Base-by-base conservation (phyloP, 495 filamentous ascomycete species). In the Neurospora sp. region DNA sequence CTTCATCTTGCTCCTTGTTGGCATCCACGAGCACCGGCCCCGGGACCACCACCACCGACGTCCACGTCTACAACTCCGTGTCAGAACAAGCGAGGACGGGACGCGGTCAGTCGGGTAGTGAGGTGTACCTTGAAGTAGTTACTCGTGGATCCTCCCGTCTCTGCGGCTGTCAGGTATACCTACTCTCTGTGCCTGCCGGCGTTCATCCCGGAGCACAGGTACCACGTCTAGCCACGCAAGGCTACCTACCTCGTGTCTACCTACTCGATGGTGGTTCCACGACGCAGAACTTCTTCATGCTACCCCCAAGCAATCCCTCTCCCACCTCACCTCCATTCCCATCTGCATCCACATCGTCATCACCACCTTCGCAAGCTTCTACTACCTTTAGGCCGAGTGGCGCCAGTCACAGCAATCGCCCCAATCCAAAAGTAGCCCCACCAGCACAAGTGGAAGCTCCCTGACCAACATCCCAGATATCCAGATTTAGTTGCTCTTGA, bases 401-500 rank as follows among this genome's bases (percentile, higher is more conserved):
- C 78, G 87, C 88, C 74, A 86, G 82, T 79, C 90, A 91, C 84
- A 92, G 91, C 80, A 91, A 35, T 66, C 54, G 27, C 54, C 54
- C 54, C 54, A 35, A 35, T 9, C 23, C 54, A 35, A 85, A 75
- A 90, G 83, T 83, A 92, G 83, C 78, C 92, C 92, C 70, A 83
- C 85, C 76, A 84, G 84, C 77, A 87, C 89, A 73, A 18, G 54
- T 66, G 27, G 54, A 66, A 93, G 77, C 75, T 86, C 86, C 77
- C 84, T 93, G 73, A 88, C 93, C 54, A 97, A 94, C 80, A 95
- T 99, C 81, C 93, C 93, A 73, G 91, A 96, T 77, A 94, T 95
- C 72, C 96, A 99, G 86, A 90, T 98, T 72, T 96, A 95, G 83
- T 87, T 99, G 73, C 88, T 98, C 42, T 88, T 99, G 74, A 95